Base-by-base conservation (phyloP, 164 flowering plant genomes). In the Malania oleifera region DNA sequence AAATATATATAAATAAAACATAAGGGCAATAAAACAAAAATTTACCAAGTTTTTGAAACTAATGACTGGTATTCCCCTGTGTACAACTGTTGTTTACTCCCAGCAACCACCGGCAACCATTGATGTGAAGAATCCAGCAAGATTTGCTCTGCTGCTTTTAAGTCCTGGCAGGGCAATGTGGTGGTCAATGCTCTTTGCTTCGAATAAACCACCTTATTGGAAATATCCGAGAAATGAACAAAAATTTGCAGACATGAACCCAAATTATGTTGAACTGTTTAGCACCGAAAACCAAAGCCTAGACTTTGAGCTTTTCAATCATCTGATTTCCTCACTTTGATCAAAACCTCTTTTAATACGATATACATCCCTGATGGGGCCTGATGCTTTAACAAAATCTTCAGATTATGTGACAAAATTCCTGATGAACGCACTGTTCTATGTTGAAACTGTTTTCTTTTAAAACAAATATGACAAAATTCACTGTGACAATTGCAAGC, bases 61-160 rank as follows among this genome's bases (percentile, higher is more conserved):
- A 60, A 18, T 7, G 22, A 31, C 50, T 46, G 26, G 49, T 52
- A 66, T 58, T 67, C 56, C n/a, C 66, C 56, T 63, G 52, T 53
- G 46, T 56, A 59, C 66, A 62, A 37, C 58, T 70, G 9, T 31
- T 28, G 27, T 49, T 27, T 61, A 53, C 61, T 55, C 61, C 56
- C n/a, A 31, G 25, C 25, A 24, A 60, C 26, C 41, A 28, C 35
- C 15, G 44, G 24, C 41, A 17, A 7, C 20, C 13, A 43, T 22
- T 26, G 43, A 39, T 31, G 17, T 1, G 34, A 53, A 18, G 19
- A 45, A 55, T 34, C 7, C 41, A 37, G 27, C 11, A n/a, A n/a
- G n/a, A n/a, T n/a, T 19, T 44, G 34, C 41, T 19, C 61, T 57
- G 54, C 52, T 46, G 58, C 14, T 34, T 44, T 52, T n/a, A n/a